phyloP scores from a whole-genome alignment of 352 stramenopile species.

The Globisporangium echinulatum region DNA sequence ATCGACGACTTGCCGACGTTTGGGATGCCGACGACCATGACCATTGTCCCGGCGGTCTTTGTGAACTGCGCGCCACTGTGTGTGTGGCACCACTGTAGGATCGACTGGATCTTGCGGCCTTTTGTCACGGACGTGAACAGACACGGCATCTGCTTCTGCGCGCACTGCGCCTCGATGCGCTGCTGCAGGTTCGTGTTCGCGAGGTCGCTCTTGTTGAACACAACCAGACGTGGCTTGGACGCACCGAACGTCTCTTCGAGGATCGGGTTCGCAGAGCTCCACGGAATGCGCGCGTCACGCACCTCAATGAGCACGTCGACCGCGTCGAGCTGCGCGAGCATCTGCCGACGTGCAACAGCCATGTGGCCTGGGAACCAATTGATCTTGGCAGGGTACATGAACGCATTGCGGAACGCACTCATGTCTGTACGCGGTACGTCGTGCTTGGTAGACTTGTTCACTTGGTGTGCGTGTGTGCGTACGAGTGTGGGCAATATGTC shows the following conservation, averaged over 20 bases:
- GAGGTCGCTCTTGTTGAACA: conserved; percentile 87
- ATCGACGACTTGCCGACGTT: conserved; percentile 90
- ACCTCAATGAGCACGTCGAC: conserved; percentile 84
- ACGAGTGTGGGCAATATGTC: background rate
- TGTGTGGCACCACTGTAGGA: conserved; percentile 76
- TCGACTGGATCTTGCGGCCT: conserved; percentile 62
- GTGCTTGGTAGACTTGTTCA: too few species aligned
- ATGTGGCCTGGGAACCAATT: conserved; percentile 89
- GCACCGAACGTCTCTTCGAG: conserved; percentile 69
- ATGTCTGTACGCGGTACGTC: conserved; percentile 15
- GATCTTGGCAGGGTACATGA: conserved; percentile 73
- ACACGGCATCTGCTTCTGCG: conserved; percentile 37
- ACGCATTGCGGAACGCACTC: conserved; percentile 68
- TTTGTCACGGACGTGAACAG: conserved; percentile 81
- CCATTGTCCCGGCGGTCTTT: conserved; percentile 78
- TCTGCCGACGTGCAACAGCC: conserved; percentile 68
- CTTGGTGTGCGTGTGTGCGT: background rate
- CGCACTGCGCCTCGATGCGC: conserved; percentile 59
- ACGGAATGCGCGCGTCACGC: conserved; percentile 78
- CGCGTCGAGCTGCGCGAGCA: conserved; percentile 74
- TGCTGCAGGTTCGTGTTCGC: conserved; percentile 82
- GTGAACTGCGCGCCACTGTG: conserved; percentile 78
- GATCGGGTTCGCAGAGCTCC: conserved; percentile 75
- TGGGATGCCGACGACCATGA: conserved; percentile 86
- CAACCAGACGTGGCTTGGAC: conserved; percentile 75